Evolutionary conservation across 805 yeast species (phyloP).

Genomic region (Hanseniaspora opuntiae): DNA sequence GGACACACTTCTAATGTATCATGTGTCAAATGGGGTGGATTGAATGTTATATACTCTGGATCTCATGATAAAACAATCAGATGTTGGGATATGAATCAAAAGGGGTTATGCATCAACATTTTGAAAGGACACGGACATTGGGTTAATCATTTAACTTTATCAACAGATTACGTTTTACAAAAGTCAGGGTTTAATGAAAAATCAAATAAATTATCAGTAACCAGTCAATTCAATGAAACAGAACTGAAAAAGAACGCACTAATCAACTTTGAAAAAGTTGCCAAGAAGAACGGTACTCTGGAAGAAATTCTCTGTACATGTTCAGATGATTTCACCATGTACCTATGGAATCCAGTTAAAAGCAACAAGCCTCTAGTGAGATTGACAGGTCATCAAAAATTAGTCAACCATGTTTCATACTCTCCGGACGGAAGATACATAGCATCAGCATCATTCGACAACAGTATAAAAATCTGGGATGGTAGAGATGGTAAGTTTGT

Average conservation of each 20-base stretch:
- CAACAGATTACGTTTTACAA: conserved; percentile 78
- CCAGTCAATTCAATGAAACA: conserved; percentile 20
- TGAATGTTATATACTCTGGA: conserved; percentile 67
- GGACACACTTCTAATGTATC: conserved; percentile 86
- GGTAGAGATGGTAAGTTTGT: conserved; percentile 82
- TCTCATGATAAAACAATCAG: conserved; percentile 91
- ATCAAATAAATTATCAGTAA: conserved; percentile 32
- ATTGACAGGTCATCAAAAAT: conserved; percentile 95
- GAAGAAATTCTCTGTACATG: conserved; percentile 93
- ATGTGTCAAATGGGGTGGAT: conserved; percentile 96
- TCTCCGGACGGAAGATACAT: conserved; percentile 88
- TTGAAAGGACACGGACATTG: conserved; percentile 90
- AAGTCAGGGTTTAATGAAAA: conserved; percentile 79
- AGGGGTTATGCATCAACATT: conserved; percentile 66
- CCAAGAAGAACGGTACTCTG: conserved; percentile 38
- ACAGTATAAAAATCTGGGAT: conserved; percentile 91
- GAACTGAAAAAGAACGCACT: conserved; percentile 38
- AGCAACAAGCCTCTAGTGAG: conserved; percentile 73
- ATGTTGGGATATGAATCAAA: conserved; percentile 68
- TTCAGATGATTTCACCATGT: conserved; percentile 95
- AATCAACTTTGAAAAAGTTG: conserved; percentile 42
- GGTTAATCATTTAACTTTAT: conserved; percentile 86
- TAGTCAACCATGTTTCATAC: conserved; percentile 88
- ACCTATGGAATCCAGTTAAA: conserved; percentile 82
- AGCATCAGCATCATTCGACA: conserved; percentile 89